A percentile compares a stretch with the other conserved stretches of the same genome.
These are phyloP conservation scores for Serendipita vermifera DNA, from an alignment of 768 basidiomycete species.

Conservation along the genomic window DNA sequence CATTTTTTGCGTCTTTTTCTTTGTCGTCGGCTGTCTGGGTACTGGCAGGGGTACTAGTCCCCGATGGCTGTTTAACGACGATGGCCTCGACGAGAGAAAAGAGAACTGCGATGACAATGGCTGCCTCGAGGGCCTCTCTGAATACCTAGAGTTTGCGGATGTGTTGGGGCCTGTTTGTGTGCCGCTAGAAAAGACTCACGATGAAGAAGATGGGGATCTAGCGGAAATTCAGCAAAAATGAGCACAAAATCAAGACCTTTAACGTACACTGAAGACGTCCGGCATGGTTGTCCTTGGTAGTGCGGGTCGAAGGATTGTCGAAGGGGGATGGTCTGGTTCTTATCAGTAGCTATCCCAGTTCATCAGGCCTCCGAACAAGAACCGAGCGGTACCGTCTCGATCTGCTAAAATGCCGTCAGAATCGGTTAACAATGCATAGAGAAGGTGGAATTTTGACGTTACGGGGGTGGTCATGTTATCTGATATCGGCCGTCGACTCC, in stretches of 20 bases:
- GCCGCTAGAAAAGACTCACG: conserved; percentile 19
- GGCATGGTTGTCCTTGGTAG: conserved; percentile 38
- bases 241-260: too few species aligned
- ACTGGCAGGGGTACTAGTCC: conserved; percentile 9
- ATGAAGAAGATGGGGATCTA: conserved; percentile 78
- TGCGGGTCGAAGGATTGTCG: not conserved
- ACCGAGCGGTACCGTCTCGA: too few species aligned
- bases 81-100: conserved; percentile 86
- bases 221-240: not conserved
- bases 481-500: too few species aligned
- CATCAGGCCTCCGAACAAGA: too few species aligned
- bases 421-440: too few species aligned
- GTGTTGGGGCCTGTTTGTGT: not conserved
- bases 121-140: conserved; percentile 85
- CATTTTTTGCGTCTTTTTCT: not conserved
- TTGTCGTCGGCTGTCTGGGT: conserved; percentile 9
- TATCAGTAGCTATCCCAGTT: too few species aligned
- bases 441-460: too few species aligned
- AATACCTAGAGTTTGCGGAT: conserved; percentile 34
- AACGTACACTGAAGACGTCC: conserved; percentile 62
- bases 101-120: conserved; percentile 84
- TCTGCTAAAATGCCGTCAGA: too few species aligned
- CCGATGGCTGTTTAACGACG: conserved; percentile 23
- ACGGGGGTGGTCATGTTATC: too few species aligned
- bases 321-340: not conserved